A percentile compares a stretch with the other conserved stretches of the same genome.
These are phyloP conservation scores for Rhodofomes roseus DNA, from an alignment of 1,284 basidiomycete genomes.

Conservation along the genomic window DNA sequence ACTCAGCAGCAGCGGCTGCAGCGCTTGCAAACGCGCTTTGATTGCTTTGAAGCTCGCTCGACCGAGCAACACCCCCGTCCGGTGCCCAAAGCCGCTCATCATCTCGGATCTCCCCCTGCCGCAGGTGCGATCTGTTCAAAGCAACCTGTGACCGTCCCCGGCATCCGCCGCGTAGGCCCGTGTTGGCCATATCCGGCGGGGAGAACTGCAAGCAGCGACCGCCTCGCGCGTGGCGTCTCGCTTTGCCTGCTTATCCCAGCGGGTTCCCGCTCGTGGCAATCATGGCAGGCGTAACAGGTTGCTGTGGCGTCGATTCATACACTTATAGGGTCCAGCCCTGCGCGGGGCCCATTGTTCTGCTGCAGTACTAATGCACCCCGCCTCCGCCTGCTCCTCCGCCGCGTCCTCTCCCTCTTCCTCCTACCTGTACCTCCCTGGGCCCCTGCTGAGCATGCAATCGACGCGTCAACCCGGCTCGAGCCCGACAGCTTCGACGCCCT, in stretches of 20 bases:
- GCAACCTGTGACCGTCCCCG: conserved; percentile 6
- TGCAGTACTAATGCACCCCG: conserved; percentile 5
- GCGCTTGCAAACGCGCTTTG: background rate
- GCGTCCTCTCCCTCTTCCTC: conserved; percentile 11
- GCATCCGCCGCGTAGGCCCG: conserved; percentile 15
- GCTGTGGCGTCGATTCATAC: conserved; percentile 19
- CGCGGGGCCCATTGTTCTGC: conserved; percentile 12
- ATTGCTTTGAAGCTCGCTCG: background rate
- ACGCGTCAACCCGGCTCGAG: conserved; percentile 5
- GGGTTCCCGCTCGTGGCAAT: conserved; percentile 12
- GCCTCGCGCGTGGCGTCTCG: conserved; percentile 2
- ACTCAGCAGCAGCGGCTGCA: background rate
- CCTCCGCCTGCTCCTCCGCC: conserved; percentile 12
- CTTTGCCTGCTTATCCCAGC: conserved; percentile 5
- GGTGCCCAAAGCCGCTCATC: conserved; percentile 8
- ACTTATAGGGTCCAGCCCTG: conserved; percentile 10
- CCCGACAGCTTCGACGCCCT: conserved; percentile 6
- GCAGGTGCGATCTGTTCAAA: conserved; percentile 7
- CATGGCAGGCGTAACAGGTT: conserved; percentile 7
- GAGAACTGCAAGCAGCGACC: conserved; percentile 8
- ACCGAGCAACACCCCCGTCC: conserved; percentile 5
- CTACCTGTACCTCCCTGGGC: conserved; percentile 13
- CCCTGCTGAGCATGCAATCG: conserved; percentile 12
- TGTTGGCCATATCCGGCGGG: conserved; percentile 12
- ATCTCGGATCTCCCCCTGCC: conserved; percentile 16